These are phyloP conservation scores for Triangularia setosa DNA, from an alignment of 2,329 filamentous ascomycete species.

Conservation along the genomic window DNA sequence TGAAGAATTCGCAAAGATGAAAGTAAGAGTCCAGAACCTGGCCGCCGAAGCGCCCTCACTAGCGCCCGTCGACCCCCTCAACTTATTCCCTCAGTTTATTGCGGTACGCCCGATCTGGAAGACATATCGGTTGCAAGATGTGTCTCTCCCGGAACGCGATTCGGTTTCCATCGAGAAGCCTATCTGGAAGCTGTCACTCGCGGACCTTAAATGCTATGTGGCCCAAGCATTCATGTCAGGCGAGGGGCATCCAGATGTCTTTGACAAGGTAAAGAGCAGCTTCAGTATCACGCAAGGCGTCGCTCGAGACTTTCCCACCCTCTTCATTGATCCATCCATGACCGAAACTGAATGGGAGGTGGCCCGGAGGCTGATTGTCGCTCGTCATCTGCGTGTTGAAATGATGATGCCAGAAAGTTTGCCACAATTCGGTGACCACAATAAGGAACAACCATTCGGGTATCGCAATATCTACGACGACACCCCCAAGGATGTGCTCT, in stretches of 20 bases:
- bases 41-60: background rate
- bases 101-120: slow-evolving; percentile 21
- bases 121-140: slow-evolving; percentile 9
- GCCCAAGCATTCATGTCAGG: background rate
- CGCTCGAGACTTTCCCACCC: slow-evolving; percentile 1
- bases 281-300: background rate
- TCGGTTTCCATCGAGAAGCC: background rate
- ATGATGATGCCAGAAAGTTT: background rate
- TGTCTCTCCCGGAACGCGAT: background rate
- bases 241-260: background rate
- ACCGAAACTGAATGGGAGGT: slow-evolving; percentile 17
- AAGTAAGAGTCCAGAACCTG: background rate
- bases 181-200: background rate
- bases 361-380: slow-evolving; percentile 18
- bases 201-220: slow-evolving; percentile 1
- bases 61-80: background rate
- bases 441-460: slow-evolving; percentile 18
- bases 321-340: slow-evolving; percentile 15
- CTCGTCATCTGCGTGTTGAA: slow-evolving; percentile 11
- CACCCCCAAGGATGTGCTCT: slow-evolving; percentile 2
- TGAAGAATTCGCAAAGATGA: background rate
- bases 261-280: background rate
- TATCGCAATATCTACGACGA: slow-evolving; percentile 21
- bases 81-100: slow-evolving; percentile 21
- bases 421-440: background rate